phyloP scores from a whole-genome alignment of 2,329 filamentous ascomycete genomes.

The Beauveria rudraprayagi region DNA sequence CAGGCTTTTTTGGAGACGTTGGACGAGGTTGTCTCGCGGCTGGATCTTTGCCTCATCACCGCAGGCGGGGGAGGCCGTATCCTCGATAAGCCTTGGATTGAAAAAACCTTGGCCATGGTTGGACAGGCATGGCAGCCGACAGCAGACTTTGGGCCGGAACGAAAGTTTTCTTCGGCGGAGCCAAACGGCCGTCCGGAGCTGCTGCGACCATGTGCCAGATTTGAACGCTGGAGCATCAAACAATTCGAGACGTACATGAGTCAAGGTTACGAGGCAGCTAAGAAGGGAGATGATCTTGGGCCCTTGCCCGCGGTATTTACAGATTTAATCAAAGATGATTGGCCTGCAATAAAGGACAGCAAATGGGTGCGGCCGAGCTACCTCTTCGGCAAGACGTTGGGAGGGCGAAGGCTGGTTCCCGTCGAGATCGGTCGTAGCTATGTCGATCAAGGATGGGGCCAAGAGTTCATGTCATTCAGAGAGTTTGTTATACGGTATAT shows the following conservation, averaged over 20 bases:
- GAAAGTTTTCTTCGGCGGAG: constrained; percentile 21
- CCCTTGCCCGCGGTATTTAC: constrained; percentile 63
- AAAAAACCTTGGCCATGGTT: constrained; percentile 40
- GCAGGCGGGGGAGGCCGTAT: constrained; percentile 51
- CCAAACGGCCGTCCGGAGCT: constrained; percentile 22
- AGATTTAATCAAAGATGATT: constrained; percentile 49
- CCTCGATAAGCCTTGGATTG: constrained; percentile 44
- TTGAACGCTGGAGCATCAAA: constrained; percentile 42
- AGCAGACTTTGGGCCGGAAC: neutral
- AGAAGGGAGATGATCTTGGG: constrained; percentile 17
- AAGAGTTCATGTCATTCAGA: constrained; percentile 67
- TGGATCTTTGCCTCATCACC: constrained; percentile 73
- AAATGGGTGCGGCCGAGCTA: constrained; percentile 71
- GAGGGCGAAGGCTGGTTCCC: constrained; percentile 71
- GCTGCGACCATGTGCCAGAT: constrained; percentile 19
- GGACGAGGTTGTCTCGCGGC: constrained; percentile 49
- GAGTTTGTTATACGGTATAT: constrained; percentile 62
- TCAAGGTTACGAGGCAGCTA: constrained; percentile 19
- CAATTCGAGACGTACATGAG: constrained; percentile 56
- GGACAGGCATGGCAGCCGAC: constrained; percentile 19
- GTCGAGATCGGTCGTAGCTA: constrained; percentile 84
- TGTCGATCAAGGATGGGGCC: constrained; percentile 76
- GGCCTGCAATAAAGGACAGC: constrained; percentile 64
- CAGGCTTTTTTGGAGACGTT: constrained; percentile 25
- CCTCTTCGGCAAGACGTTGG: constrained; percentile 64